Base-by-base conservation (phyloP, 805 yeast genomes). In the Priceomyces carsonii region DNA sequence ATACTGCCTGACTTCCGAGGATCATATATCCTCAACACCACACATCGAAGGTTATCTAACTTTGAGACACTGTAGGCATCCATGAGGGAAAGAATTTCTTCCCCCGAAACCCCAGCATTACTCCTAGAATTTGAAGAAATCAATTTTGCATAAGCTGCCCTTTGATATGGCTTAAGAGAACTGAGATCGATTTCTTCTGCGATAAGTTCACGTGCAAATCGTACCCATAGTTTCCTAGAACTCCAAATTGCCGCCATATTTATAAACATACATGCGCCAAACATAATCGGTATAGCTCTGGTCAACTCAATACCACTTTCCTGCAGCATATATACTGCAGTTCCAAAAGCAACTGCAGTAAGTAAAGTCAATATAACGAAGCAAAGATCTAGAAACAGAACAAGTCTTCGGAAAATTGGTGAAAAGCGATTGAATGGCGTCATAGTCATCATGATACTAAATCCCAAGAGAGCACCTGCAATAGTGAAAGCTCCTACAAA, bases 31-130 rank as follows among this genome's bases (percentile, higher is more conserved):
- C 55, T 37, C 14, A 50, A 35, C 6, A 48, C 45, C 17, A 39
- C 39, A 26, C 48, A 44, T 17, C 18, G 33, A 41, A 50, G 38
- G 6, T 42, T 44, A 4, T 35, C 36, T 8, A 50, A 19, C 10
- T 30, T 32, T 0, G 44, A 22, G 19, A 33, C 36, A 12, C 35
- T 23, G 24, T 50, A 50, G 9, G 47, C 36, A 26, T 48, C 51
- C 47, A 50, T 48, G 21, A 50, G 37, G 25, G 51, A 39, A 3
- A 50, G 26, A 1, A 40, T 42, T 17, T 43, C 39, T 24, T 50
- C 50, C 7, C 55, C 55, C 1, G 40, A 29, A 6, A 47, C 38
- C 2, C 55, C 55, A 4, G 47, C 40, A 29, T 50, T 50, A 29
- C 39, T 43, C 28, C 36, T 48, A 8, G 34, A 16, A 35, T 50